Evolutionary conservation across 345 rosid genomes (phyloP).

Genomic region (Ceriops zippeliana): DNA sequence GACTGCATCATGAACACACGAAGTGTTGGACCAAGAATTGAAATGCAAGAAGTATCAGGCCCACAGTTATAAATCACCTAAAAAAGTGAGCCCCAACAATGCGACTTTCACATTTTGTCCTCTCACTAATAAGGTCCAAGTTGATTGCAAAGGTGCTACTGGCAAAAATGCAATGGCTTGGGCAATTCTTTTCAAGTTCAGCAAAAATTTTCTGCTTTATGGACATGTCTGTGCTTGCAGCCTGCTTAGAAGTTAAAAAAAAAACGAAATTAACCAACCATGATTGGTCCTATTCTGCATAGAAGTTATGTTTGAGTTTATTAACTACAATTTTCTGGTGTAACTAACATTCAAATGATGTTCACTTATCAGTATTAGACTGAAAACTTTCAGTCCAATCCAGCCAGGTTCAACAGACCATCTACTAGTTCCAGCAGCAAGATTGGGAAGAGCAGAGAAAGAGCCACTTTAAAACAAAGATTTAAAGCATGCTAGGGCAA

Average conservation of each 20-base stretch:
- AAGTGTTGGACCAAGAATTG: background rate
- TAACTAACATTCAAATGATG: no score
- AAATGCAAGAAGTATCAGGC: background rate
- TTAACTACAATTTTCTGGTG: no score
- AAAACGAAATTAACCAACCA: background rate
- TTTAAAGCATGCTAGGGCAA: background rate
- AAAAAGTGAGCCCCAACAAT: conserved; percentile 29
- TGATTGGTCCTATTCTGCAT: no score
- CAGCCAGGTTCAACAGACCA: no score
- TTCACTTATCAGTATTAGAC: no score
- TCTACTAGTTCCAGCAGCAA: background rate
- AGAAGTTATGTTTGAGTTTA: no score
- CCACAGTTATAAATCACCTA: conserved; percentile 15
- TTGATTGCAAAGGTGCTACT: conserved; percentile 7
- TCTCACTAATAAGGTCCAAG: background rate
- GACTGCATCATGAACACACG: conserved; percentile 20
- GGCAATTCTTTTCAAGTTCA: conserved; percentile 13
- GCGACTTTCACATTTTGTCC: conserved; percentile 10
- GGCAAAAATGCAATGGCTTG: conserved; percentile 11
- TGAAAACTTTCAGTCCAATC: no score
- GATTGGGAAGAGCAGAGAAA: background rate
- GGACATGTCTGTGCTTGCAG: background rate
- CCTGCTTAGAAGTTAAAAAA: background rate
- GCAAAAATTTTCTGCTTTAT: background rate
- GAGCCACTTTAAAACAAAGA: background rate